Percentiles rank a stretch among this genome's conserved stretches.
These are phyloP conservation scores for Leccinum aurantiacum DNA, from an alignment of 768 basidiomycete species.

Conservation along the genomic window DNA sequence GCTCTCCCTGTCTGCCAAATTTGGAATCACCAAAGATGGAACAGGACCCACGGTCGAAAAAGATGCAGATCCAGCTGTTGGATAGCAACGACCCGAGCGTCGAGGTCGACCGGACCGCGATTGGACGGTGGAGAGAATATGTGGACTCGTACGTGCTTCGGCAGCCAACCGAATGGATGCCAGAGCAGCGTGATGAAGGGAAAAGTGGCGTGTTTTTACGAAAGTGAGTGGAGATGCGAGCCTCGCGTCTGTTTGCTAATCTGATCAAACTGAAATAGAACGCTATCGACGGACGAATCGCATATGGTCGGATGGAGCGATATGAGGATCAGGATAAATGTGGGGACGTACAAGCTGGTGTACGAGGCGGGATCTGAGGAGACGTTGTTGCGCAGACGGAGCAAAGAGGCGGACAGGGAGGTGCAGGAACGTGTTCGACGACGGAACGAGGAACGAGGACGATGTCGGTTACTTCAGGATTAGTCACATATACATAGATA, in stretches of 20 bases:
- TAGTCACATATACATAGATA: conserved; percentile 1
- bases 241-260: conserved; percentile 12
- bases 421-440: conserved; percentile 40
- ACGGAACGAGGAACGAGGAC: conserved; percentile 58
- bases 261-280: conserved; percentile 49
- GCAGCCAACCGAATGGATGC: conserved; percentile 71
- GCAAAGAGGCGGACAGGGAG: conserved; percentile 33
- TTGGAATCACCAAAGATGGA: conserved; percentile 16
- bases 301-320: conserved; percentile 16
- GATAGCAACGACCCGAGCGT: conserved; percentile 65
- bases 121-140: conserved; percentile 72
- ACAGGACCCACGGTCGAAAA: conserved; percentile 56
- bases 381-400: conserved; percentile 39
- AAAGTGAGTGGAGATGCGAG: conserved; percentile 44
- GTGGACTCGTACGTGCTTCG: conserved; percentile 70
- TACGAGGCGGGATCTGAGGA: conserved; percentile 72
- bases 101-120: conserved; percentile 47
- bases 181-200: conserved; percentile 37
- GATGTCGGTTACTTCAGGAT: conserved; percentile 38
- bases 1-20: conserved; percentile 17
- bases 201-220: conserved; percentile 51
- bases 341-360: conserved; percentile 65
- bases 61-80: conserved; percentile 61
- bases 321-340: conserved; percentile 51
- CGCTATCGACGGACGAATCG: conserved; percentile 39